phyloP scores from a whole-genome alignment of 345 rosid genomes.

The Turritis glabra region DNA sequence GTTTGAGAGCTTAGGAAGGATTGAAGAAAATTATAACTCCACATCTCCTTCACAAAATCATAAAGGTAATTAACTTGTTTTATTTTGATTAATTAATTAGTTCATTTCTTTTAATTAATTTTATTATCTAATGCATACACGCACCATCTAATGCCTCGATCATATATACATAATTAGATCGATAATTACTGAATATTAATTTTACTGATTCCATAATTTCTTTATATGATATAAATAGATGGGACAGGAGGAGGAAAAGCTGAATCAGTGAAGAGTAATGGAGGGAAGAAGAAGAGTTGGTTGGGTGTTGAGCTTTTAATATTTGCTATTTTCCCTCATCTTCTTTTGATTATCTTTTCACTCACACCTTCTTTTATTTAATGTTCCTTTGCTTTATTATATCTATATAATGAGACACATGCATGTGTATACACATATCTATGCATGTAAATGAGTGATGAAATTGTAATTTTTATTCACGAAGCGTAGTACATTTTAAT shows the following conservation, averaged over 20 bases:
- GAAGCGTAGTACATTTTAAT: no score
- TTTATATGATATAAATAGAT: not conserved
- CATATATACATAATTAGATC: not conserved
- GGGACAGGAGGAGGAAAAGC: slow-evolving; percentile 33
- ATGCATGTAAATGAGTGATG: not conserved
- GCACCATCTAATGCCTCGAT: not conserved
- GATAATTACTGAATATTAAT: not conserved
- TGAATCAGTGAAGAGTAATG: slow-evolving; percentile 44
- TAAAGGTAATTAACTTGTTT: slow-evolving; percentile 38
- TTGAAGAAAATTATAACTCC: slow-evolving; percentile 25
- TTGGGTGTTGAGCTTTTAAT: slow-evolving; percentile 44
- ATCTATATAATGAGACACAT: not conserved
- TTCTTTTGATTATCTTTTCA: slow-evolving; percentile 17
- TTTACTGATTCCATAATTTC: not conserved
- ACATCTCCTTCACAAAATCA: slow-evolving; percentile 29
- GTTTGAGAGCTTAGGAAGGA: slow-evolving; percentile 56
- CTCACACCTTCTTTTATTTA: slow-evolving; percentile 22
- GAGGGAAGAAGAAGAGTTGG: slow-evolving; percentile 39
- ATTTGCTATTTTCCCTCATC: slow-evolving; percentile 25
- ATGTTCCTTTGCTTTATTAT: slow-evolving; percentile 13
- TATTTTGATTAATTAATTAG: not conserved
- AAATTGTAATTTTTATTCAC: no score
- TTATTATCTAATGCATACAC: not conserved
- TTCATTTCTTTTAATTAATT: not conserved
- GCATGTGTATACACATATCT: not conserved